Base-by-base conservation (phyloP, 345 rosid genomes). In the Arabis alpina region DNA sequence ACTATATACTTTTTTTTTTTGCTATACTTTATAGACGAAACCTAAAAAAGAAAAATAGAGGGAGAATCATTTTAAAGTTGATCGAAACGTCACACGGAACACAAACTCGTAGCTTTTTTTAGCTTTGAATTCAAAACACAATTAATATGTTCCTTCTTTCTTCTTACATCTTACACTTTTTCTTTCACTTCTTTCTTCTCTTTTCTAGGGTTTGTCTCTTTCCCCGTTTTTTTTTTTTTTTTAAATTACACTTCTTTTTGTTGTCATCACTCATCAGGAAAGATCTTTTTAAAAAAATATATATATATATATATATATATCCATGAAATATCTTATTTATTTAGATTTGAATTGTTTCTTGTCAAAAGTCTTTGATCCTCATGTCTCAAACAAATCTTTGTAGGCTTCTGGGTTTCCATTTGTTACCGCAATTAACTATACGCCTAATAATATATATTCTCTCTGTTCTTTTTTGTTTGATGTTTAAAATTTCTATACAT, bases 131-230 rank as follows among this genome's bases (percentile, higher is more conserved):
- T 70, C 74, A 41, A 61, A 70, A 51, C 44, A 23, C 68, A 60
- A 70, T 70, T 70, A 49, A 48, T 48, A 69, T 69, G 66, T 58
- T 58, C 50, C 65, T 57, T 69, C 56, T 37, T 47, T 69, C 48
- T 37, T 47, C 27, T 68, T 57, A 25, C 48, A 57, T 55, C 45
- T 23, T 23, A 15, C 8, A 47, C 73, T 57, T 69, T 68, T 34
- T 68, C n/a, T 39, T 27, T n/a, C 24, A 58, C 52, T 70, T 68
- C 24, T 53, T 41, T 44, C 19, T 11, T 67, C 23, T 54, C 27
- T 56, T 56, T 55, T 55, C 25, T 49, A 40, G 51, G 42, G 59
- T 70, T 59, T 50, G 41, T 12, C 59, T 70, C 13, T 16, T 28
- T 53, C 4, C 10, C 34, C 15, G 0, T 32, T 3, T 15, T 9